Conservation (phyloP, 2,329 filamentous ascomycete genomes). For the Coleophoma eucalyptorum region DNA sequence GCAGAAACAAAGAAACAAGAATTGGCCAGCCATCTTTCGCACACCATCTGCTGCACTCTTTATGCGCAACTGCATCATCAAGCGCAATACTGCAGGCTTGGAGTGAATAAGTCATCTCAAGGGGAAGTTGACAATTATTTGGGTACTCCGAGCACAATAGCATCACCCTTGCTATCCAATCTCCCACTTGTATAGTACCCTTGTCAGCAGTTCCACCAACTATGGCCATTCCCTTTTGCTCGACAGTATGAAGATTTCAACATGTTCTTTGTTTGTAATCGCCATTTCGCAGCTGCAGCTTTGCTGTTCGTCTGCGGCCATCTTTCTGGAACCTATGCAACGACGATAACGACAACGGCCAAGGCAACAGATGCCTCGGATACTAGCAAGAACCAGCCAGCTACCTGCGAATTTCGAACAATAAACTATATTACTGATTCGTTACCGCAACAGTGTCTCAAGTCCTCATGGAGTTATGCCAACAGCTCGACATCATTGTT, state of each 20-base stretch:
- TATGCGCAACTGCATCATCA: no score
- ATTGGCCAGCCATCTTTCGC: no score
- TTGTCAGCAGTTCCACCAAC: not conserved
- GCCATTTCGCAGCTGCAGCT: slow-evolving; percentile 13
- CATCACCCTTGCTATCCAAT: not conserved
- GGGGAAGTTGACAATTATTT: no score
- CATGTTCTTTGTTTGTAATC: slow-evolving; percentile 14
- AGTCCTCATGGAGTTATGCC: slow-evolving; percentile 22
- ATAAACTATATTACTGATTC: slow-evolving; percentile 31
- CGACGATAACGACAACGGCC: slow-evolving; percentile 15
- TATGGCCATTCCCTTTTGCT: not conserved
- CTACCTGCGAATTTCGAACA: slow-evolving; percentile 27
- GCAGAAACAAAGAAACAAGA: no score
- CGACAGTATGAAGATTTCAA: slow-evolving; percentile 9
- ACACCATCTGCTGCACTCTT: no score
- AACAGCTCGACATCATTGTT: slow-evolving; percentile 8
- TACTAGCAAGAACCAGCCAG: slow-evolving; percentile 8
- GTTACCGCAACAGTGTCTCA: slow-evolving; percentile 27
- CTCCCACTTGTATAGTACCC: not conserved
- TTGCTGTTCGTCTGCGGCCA: slow-evolving; percentile 12
- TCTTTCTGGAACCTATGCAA: slow-evolving; percentile 8
- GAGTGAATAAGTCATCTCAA: no score
- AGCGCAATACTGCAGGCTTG: no score
- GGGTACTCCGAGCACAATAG: not conserved
- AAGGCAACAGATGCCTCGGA: slow-evolving; percentile 1